Conservation (phyloP, 2,329 filamentous ascomycete genomes). For the Davidsoniella australis region DNA sequence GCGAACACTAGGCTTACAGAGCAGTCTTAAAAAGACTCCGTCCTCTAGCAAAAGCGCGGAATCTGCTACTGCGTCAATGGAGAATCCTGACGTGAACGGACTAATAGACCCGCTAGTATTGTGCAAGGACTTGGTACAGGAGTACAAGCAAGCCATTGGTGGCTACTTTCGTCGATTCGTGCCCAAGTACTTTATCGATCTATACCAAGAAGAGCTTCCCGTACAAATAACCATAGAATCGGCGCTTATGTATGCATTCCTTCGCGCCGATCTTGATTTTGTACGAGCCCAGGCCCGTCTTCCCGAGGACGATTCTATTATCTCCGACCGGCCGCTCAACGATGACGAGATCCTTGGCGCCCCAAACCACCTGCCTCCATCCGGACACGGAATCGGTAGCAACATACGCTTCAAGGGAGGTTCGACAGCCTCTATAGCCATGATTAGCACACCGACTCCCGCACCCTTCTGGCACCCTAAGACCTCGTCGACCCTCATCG, state of each 20-base stretch:
- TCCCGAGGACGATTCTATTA: slow-evolving; percentile 52
- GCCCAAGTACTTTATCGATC: slow-evolving; percentile 51
- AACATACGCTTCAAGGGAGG: slow-evolving; percentile 74
- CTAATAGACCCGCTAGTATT: slow-evolving; percentile 42
- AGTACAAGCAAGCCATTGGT: slow-evolving; percentile 73
- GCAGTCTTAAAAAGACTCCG: slow-evolving; percentile 25
- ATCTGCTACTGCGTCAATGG: background rate
- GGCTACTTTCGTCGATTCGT: slow-evolving; percentile 89
- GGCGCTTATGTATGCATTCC: slow-evolving; percentile 73
- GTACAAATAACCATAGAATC: slow-evolving; percentile 19
- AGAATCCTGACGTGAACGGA: slow-evolving; percentile 15
- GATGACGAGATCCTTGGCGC: slow-evolving; percentile 64
- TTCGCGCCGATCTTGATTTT: slow-evolving; percentile 89
- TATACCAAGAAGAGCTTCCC: slow-evolving; percentile 10
- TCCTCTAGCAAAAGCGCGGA: background rate
- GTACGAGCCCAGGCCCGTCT: slow-evolving; percentile 76
- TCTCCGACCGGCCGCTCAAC: slow-evolving; percentile 65
- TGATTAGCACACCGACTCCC: slow-evolving; percentile 83
- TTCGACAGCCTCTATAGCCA: slow-evolving; percentile 73
- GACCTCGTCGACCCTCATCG: slow-evolving; percentile 65
- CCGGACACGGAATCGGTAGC: slow-evolving; percentile 51
- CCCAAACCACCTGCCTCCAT: slow-evolving; percentile 34
- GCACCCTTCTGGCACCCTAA: slow-evolving; percentile 91
- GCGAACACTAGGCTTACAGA: slow-evolving; percentile 57
- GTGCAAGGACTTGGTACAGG: slow-evolving; percentile 51